A percentile compares a stretch with the other conserved stretches of the same genome.
Conservation (phyloP, 352 stramenopile species). For the Phytophthora europaea region DNA sequence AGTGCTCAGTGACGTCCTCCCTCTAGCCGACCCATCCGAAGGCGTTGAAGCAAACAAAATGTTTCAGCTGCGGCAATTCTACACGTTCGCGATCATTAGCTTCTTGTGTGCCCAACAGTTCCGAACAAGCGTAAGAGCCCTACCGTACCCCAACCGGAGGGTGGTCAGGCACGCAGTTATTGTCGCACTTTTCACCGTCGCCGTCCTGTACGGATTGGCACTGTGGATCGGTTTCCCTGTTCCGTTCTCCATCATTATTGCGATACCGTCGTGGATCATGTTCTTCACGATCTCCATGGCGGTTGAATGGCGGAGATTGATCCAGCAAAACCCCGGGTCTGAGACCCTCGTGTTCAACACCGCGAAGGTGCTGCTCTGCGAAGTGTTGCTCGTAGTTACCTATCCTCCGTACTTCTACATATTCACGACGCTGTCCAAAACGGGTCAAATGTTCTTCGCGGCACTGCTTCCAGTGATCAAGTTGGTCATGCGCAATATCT, state of each 20-base stretch:
- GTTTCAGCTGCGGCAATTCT: conserved; percentile 28
- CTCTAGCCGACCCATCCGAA: conserved; percentile 18
- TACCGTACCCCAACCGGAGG: conserved; percentile 20
- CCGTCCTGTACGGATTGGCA: neutral
- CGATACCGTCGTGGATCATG: conserved; percentile 14
- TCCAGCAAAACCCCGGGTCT: conserved; percentile 14
- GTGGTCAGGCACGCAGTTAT: conserved; percentile 7
- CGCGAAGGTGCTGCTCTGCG: conserved; percentile 30
- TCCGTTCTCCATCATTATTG: conserved; percentile 28
- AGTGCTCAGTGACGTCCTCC: conserved; percentile 13
- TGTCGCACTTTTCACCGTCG: conserved; percentile 2
- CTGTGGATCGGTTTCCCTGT: conserved; percentile 23
- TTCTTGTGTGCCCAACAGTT: conserved; percentile 24
- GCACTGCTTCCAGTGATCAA: conserved; percentile 35
- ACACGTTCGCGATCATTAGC: conserved; percentile 24
- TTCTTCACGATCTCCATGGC: conserved; percentile 6
- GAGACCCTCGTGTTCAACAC: conserved; percentile 20
- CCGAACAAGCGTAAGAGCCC: conserved; percentile 8
- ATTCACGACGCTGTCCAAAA: conserved; percentile 29
- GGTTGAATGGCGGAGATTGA: conserved; percentile 5
- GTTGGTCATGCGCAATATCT: conserved; percentile 30
- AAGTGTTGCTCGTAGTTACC: conserved; percentile 26
- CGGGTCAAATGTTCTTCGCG: conserved; percentile 10
- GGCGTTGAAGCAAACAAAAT: conserved; percentile 14
- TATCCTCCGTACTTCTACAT: conserved; percentile 41